Base-by-base conservation (phyloP, 257 asterid species). In the Cinchona pubescens region DNA sequence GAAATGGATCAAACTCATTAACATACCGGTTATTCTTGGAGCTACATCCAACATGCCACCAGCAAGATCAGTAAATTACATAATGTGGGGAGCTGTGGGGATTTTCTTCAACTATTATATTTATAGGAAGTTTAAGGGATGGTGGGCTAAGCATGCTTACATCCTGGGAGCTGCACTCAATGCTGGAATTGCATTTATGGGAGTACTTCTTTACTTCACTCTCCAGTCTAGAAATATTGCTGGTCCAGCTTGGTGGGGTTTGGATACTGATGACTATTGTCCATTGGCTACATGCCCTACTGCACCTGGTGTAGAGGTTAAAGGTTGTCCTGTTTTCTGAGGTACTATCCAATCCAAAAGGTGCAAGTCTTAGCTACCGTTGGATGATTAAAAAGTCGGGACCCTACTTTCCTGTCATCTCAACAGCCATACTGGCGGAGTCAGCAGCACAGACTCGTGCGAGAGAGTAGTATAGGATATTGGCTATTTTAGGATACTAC, bases 91-190 rank as follows among this genome's bases (percentile, higher is more conserved):
- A 25, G 49, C 62, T 0, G 89, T 89, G 73, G 97, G 97, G 8
- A 1, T 90, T 4, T 69, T 80, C 55, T 87, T 89, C 78, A 90
- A 90, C 73, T 18, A 86, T 12, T 86, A 84, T 3, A 81, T 90
- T 40, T 92, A 88, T 60, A 67, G 86, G 79, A 83, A 80, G 63
- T 79, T 30, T 45, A 90, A 89, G 85, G 83, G 77, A 13, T 92
- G 96, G 97, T 92, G 97, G 96, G 97, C 96, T 0, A 75, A 90
- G 60, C 96, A 90, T 59, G 87, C 90, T 7, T 92, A 92, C 74
- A 82, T 90, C 14, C 69, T 92, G 11, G 88, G 90, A 0, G 97
- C 91, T 0, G 96, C 92, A 0, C 75, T 90, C 1, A 88, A 89
- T 55, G 96, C 94, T 2, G 97, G 97, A 7, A 86, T 92, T 29